phyloP scores from a whole-genome alignment of 208 protist species.

The Crithidia sp. region DNA sequence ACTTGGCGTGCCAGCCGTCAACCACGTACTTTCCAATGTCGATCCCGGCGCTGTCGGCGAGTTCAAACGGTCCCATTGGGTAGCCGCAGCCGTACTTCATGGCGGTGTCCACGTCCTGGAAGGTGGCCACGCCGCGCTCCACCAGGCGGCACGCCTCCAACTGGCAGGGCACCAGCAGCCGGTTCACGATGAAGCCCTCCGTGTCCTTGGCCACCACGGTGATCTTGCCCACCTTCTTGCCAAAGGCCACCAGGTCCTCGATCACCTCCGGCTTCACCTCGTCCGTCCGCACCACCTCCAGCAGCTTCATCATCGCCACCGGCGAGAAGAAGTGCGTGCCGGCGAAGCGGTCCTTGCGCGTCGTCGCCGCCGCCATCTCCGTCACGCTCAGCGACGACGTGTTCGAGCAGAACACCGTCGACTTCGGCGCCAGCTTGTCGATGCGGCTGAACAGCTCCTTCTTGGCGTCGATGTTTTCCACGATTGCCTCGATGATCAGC shows the following conservation, averaged over 20 bases:
- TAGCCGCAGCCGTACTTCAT: conserved; percentile 92
- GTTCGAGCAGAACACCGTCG: conserved; percentile 87
- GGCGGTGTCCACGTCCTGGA: conserved; percentile 83
- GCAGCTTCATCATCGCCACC: conserved; percentile 90
- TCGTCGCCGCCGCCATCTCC: conserved; percentile 63
- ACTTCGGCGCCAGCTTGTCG: conserved; percentile 54
- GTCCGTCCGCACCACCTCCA: conserved; percentile 83
- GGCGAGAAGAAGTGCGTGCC: conserved; percentile 93
- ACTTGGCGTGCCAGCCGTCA: conserved; percentile 68
- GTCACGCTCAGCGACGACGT: conserved; percentile 80
- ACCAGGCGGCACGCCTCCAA: conserved; percentile 78
- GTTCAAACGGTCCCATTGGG: conserved; percentile 91
- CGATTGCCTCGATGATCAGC: conserved; percentile 70
- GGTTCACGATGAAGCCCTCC: conserved; percentile 92
- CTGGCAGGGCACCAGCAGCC: conserved; percentile 84
- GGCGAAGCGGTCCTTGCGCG: conserved; percentile 66
- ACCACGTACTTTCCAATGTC: conserved; percentile 76
- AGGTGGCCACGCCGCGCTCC: conserved; percentile 77
- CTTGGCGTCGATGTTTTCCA: conserved; percentile 73
- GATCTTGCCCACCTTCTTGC: conserved; percentile 66
- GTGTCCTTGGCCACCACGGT: conserved; percentile 82
- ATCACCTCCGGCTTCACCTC: conserved; percentile 58
- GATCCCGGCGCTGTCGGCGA: conserved; percentile 76
- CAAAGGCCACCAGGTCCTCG: conserved; percentile 50
- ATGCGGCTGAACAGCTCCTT: conserved; percentile 56